phyloP scores from a whole-genome alignment of 1,284 basidiomycete species.

The Peniophora sp. region DNA sequence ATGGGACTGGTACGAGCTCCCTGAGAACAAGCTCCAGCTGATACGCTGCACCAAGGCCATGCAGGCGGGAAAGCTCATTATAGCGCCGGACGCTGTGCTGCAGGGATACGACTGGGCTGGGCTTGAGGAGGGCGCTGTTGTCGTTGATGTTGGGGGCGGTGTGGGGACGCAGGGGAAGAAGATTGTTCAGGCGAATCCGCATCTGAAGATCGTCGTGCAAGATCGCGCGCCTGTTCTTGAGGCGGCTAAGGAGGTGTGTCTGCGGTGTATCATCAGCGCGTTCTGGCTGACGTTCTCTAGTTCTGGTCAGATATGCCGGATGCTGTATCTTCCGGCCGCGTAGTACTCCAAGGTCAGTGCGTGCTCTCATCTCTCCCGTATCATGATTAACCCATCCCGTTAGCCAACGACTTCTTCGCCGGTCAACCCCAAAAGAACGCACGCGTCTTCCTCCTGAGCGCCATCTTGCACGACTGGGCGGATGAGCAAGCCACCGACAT shows the following conservation, averaged over 20 bases:
- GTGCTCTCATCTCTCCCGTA: too few relatives aligned
- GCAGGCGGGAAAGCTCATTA: constrained; percentile 11
- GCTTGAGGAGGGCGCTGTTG: constrained; percentile 5
- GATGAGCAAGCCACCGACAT: constrained; percentile 4
- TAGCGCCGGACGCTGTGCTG: constrained; percentile 17
- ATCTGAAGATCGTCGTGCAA: constrained; percentile 15
- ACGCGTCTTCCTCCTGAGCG: constrained; percentile 5
- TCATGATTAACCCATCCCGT: neutral
- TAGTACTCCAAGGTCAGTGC: constrained; percentile 4
- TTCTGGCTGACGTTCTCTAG: too few relatives aligned
- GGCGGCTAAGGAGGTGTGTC: neutral
- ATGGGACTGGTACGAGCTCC: constrained; percentile 22
- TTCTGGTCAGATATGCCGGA: constrained; percentile 10
- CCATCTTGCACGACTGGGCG: constrained; percentile 6
- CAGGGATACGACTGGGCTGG: constrained; percentile 13
- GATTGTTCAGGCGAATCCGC: constrained; percentile 5
- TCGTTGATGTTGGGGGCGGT: constrained; percentile 16
- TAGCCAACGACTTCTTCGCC: constrained; percentile 5
- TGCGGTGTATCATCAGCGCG: too few relatives aligned
- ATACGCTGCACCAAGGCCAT: constrained; percentile 26
- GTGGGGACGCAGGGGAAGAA: constrained; percentile 7
- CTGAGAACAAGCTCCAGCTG: constrained; percentile 19
- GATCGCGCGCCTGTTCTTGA: constrained; percentile 8
- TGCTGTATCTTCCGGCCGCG: constrained; percentile 5
- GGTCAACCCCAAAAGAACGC: constrained; percentile 1